phyloP scores from a whole-genome alignment of 139 green algal species.

The Bryopsis sp. region DNA sequence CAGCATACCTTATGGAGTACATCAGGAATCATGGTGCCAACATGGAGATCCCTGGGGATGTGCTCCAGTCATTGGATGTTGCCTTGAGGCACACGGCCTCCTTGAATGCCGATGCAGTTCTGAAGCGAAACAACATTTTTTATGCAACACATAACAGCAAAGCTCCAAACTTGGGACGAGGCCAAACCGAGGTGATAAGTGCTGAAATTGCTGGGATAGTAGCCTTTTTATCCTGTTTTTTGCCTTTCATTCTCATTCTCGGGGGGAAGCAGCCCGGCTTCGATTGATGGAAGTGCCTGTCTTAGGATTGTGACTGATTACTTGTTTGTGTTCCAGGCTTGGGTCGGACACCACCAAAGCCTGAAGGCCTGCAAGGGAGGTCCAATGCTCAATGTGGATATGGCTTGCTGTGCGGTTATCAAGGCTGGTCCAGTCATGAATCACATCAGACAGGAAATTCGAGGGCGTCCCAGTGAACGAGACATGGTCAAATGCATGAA shows the following conservation, averaged over 20 bases:
- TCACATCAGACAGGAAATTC: too few relatives aligned
- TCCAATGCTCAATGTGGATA: conserved; percentile 16
- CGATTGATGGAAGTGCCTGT: too few relatives aligned
- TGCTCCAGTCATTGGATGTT: neutral
- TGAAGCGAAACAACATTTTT: conserved; percentile 11
- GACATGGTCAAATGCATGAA: too few relatives aligned
- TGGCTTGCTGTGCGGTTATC: conserved; percentile 10
- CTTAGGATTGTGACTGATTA: too few relatives aligned
- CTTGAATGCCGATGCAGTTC: too few relatives aligned
- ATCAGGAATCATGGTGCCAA: neutral
- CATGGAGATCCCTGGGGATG: neutral
- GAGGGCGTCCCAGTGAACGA: too few relatives aligned
- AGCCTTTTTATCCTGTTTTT: too few relatives aligned
- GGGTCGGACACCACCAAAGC: conserved; percentile 17
- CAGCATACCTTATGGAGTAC: neutral
- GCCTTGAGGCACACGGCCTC: too few relatives aligned
- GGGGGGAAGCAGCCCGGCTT: neutral
- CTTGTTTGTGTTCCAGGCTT: conserved; percentile 7
- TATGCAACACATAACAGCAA: neutral
- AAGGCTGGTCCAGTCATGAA: conserved; percentile 1
- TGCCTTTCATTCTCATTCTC: neutral
- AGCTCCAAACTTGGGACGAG: neutral
- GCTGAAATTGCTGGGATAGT: too few relatives aligned
- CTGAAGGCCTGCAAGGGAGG: conserved; percentile 16
- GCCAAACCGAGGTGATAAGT: too few relatives aligned